Evolutionary conservation across 257 asterid species (phyloP).

Genomic region (Anisodus acutangulus): DNA sequence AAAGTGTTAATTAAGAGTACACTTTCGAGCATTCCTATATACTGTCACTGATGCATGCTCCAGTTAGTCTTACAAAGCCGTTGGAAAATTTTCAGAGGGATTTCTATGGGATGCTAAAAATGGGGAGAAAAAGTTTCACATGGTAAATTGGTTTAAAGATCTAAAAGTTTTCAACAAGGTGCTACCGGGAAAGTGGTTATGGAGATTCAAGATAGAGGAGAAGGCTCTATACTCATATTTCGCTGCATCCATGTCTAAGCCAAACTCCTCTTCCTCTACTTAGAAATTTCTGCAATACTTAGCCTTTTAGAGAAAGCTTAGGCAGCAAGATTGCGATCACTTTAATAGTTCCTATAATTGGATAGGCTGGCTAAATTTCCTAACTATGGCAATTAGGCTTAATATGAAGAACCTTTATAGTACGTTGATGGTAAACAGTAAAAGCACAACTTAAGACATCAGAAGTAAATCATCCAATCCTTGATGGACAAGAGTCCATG

Average conservation of each 20-base stretch:
- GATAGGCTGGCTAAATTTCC: slow-evolving; percentile 20
- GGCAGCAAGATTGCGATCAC: background rate
- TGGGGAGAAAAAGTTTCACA: too few species aligned
- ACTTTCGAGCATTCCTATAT: too few species aligned
- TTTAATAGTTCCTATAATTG: background rate
- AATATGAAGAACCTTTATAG: background rate
- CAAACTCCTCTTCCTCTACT: background rate
- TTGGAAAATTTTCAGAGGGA: too few species aligned
- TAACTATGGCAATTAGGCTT: background rate
- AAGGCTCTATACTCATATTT: background rate
- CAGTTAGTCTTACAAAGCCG: too few species aligned
- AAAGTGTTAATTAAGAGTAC: too few species aligned
- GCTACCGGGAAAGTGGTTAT: background rate
- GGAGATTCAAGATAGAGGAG: background rate
- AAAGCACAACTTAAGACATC: background rate
- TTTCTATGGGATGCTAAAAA: too few species aligned
- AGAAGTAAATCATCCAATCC: slow-evolving; percentile 17
- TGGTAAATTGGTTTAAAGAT: too few species aligned
- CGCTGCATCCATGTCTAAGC: background rate
- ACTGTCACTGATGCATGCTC: too few species aligned
- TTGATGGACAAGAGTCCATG: slow-evolving; percentile 2
- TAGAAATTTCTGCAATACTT: background rate
- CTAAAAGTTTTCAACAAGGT: too few species aligned
- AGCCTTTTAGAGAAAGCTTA: background rate
- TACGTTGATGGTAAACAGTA: background rate